phyloP scores from a whole-genome alignment of 176 grass and related monocot species.

The Themeda triandra region DNA sequence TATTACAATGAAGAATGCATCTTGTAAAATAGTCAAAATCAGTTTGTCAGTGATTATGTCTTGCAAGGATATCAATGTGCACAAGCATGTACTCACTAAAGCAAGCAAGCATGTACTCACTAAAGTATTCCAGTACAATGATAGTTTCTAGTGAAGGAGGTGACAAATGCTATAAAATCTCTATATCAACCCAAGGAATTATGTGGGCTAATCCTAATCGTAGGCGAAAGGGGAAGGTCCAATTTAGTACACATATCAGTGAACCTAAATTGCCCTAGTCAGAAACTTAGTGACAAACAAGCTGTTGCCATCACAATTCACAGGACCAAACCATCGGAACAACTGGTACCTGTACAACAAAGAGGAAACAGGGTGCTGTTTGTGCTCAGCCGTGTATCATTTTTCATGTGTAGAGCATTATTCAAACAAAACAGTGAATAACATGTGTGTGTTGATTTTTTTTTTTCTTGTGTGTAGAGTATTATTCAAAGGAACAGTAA shows the following conservation, averaged over 20 bases:
- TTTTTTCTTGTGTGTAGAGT: slow-evolving; percentile 21
- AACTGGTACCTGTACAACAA: slow-evolving; percentile 47
- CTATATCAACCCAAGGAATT: not conserved
- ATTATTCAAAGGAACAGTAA: slow-evolving; percentile 5
- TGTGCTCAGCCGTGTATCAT: slow-evolving; percentile 1
- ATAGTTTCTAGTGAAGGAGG: not conserved
- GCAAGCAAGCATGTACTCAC: too few species aligned
- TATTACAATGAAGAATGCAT: not conserved
- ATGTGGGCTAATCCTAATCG: not conserved
- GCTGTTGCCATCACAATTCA: slow-evolving; percentile 22
- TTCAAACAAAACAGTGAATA: slow-evolving; percentile 16
- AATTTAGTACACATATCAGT: not conserved
- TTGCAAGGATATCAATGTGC: not conserved
- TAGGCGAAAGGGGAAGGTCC: not conserved
- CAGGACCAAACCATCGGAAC: slow-evolving; percentile 54
- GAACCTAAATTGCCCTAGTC: not conserved
- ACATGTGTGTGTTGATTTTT: not conserved
- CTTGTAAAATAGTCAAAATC: not conserved
- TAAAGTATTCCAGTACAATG: not conserved
- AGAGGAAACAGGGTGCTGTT: slow-evolving; percentile 26
- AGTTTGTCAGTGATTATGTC: not conserved
- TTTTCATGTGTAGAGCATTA: slow-evolving; percentile 35
- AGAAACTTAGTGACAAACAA: slow-evolving; percentile 41
- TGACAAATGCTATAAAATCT: not conserved
- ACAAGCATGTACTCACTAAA: not conserved